Base-by-base conservation (phyloP, 805 yeast species). In the Wickerhamiella brachini region DNA sequence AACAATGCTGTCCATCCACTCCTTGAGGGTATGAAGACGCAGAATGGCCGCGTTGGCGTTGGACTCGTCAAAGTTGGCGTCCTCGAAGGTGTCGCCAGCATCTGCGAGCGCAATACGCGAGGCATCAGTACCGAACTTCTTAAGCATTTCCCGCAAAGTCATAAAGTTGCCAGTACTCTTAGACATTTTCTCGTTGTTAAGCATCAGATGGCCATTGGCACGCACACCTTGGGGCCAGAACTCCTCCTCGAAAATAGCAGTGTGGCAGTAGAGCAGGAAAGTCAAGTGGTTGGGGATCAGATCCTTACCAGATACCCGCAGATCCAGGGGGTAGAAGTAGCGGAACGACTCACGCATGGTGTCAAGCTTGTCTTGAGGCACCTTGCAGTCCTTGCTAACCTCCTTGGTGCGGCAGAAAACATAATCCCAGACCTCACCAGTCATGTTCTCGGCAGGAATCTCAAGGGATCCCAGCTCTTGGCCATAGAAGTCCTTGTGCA, bases 181-280 rank as follows among this genome's bases (percentile, higher is more conserved):
- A 51, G 97, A 82, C 98, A 93, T 93, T 77, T 93, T 93, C 61
- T 90, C 93, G 66, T 93, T 90, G 73, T 93, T 93, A 68, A 93
- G 78, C 75, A 93, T 69, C 71, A 93, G 78, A 67, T 93, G 98
- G 59, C 98, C 98, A 63, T 93, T 93, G 56, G 85, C 85, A 71
- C 98, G 83, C 57, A 93, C 77, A 67, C 97, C 96, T 60, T 69
- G 76, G 56, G 97, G 98, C 97, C 97, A 93, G 74, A 77, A 79
- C 61, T 76, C 74, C 73, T 80, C 83, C 50, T 93, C 93, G 83
- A 93, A 93, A 51, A 93, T 68, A 15, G 97, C 97, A 59, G 85
- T 88, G 66, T 90, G 95, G 49, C 85, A 75, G 71, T 93, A 93
- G 64, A 93, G 79, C 78, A 83, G 88, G 78, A 93, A 93, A 17